Base-by-base conservation (phyloP, 108 stramenopile species). In the Fragilariopsis cylindrus region DNA sequence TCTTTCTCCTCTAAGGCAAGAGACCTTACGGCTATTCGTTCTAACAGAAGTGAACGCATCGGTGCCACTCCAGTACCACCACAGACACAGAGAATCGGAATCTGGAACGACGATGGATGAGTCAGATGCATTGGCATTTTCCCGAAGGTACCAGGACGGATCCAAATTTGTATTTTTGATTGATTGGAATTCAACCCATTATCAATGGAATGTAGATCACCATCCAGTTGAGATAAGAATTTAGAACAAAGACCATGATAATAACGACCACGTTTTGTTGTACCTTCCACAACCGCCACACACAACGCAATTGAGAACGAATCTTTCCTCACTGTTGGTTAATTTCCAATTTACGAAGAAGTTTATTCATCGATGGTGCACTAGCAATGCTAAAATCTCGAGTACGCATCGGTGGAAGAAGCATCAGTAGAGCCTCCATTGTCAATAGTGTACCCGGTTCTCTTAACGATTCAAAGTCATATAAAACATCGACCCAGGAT, bases 41-140 rank as follows among this genome's bases (percentile, higher is more conserved):
- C 93, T 53, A 83, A 56, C 45, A 95, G 82, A 11, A 95, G 65
- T 19, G 86, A 83, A 43, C 93, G 88, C 52, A 95, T 85, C 18
- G 93, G 93, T 30, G 93, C 93, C 48, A 95, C 80, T 11, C 93
- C 93, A 5, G 93, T 95, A 49, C 93, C 93, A 50, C 91, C 90
- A 44, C 93, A 91, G 54, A 95, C 85, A 66, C 78, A 92, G 21
- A 95, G 41, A 30, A 91, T 75, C 1, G 93, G 93, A 8, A 80
- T 80, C 54, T 85, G 44, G 63, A 89, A 90, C 19, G 42, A 46
- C 47, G 18, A 16, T 9, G 21, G 7, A 48, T 73, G 5, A 64
- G 42, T 5, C 11, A 68, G 53, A 13, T 82, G 70, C 60, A 85
- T 48, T 7, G 93, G 90, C 16, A 94, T 60, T 15, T 80, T 78